Conservation (phyloP, 2,329 filamentous ascomycete species). For the Phialophora expanda region DNA sequence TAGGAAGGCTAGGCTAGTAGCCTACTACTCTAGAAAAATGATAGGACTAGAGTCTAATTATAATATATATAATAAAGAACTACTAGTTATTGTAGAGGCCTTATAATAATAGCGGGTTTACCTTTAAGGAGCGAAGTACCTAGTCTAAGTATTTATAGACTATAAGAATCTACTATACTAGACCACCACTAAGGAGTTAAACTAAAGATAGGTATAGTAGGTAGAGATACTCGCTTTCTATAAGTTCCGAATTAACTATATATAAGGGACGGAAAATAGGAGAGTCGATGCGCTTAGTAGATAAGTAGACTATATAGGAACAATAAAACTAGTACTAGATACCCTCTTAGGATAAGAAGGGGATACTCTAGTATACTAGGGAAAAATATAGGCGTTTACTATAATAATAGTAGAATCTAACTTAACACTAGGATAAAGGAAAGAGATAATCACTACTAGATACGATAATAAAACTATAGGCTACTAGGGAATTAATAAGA, state of each 20-base stretch:
- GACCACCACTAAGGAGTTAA: slow-evolving; percentile 11
- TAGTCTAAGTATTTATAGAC: slow-evolving; percentile 30
- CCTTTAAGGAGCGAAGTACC: slow-evolving; percentile 21
- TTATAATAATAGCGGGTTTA: slow-evolving; percentile 31
- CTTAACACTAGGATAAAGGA: neutral
- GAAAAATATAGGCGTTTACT: neutral
- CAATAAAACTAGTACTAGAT: too few species aligned
- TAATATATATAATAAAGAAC: slow-evolving; percentile 33
- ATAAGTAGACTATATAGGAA: slow-evolving; percentile 25
- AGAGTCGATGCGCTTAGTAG: slow-evolving; percentile 11
- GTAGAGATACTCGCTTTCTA: neutral
- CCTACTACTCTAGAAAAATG: slow-evolving; percentile 16
- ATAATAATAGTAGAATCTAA: slow-evolving; percentile 5
- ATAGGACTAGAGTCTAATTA: neutral
- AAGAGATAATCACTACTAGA: slow-evolving; percentile 13
- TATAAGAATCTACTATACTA: slow-evolving; percentile 35
- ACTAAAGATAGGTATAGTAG: slow-evolving; percentile 25
- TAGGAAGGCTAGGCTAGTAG: slow-evolving; percentile 21
- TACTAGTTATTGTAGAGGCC: slow-evolving; percentile 31
- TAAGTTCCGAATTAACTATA: neutral
- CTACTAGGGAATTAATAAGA: slow-evolving; percentile 26
- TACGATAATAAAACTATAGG: slow-evolving; percentile 16
- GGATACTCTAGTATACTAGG: too few species aligned
- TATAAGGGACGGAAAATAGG: neutral
- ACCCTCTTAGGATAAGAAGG: too few species aligned